Percentiles rank a stretch among this genome's conserved stretches.
phyloP scores from a whole-genome alignment of 2,329 filamentous ascomycete species.

The Xenoacremonium recifei region DNA sequence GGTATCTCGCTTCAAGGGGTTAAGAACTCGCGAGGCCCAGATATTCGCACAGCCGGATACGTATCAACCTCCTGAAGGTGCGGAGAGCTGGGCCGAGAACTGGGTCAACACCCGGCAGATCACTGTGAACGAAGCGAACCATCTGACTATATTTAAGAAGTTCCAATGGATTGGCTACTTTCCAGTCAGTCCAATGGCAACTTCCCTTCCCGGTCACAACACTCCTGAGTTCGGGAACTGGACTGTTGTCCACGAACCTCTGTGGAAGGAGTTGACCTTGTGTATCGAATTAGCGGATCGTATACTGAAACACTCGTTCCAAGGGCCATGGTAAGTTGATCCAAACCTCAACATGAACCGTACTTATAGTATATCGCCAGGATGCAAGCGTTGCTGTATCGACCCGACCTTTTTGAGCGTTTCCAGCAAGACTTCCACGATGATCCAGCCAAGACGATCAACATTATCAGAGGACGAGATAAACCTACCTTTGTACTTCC shows the following conservation, averaged over 20 bases:
- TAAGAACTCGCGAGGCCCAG: background rate
- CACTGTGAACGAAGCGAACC: background rate
- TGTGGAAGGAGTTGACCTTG: background rate
- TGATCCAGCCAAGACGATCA: too few species aligned
- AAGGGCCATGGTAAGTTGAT: background rate
- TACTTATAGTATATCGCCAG: background rate
- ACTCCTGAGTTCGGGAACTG: background rate
- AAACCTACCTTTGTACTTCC: too few species aligned
- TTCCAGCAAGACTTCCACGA: too few species aligned
- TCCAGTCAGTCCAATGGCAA: too few species aligned
- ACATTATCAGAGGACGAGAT: too few species aligned
- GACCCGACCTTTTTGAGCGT: background rate
- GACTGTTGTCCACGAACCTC: background rate
- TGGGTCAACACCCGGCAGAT: background rate
- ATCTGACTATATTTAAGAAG: background rate
- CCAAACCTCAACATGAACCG: background rate
- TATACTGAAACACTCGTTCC: background rate
- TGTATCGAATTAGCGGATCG: background rate
- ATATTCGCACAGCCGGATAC: background rate
- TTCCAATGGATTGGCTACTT: background rate
- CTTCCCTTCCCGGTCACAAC: too few species aligned
- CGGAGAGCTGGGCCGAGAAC: background rate
- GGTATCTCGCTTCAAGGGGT: background rate
- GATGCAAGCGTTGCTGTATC: background rate
- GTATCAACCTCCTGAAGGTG: background rate